Conservation (phyloP, 345 rosid species). For the Euphorbia peplus region DNA sequence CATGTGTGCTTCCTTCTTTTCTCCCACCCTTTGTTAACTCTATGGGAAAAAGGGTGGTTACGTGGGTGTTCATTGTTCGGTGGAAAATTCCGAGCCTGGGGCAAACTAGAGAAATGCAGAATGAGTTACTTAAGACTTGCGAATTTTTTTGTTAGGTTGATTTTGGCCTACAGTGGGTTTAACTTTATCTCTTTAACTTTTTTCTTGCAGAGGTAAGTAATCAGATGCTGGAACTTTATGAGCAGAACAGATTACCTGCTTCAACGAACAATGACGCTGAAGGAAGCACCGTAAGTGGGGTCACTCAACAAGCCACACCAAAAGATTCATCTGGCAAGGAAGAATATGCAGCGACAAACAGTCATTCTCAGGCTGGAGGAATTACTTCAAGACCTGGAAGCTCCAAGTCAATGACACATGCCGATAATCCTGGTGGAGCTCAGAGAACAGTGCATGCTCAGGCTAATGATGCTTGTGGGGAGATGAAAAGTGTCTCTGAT, state of each 20-base stretch:
- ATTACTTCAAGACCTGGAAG: conserved; percentile 13
- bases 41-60: not conserved
- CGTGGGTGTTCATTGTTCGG: not conserved
- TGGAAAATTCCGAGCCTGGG: not conserved
- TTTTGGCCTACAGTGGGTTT: not conserved
- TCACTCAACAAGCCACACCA: conserved; percentile 9
- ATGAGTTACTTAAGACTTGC: not conserved
- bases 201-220: conserved; percentile 30
- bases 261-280: conserved; percentile 25
- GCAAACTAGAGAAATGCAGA: not conserved
- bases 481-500: conserved; percentile 15
- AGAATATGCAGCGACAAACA: conserved; percentile 13
- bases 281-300: conserved; percentile 19
- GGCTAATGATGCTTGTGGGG: conserved; percentile 16
- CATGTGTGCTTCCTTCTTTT: not conserved
- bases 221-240: conserved; percentile 35
- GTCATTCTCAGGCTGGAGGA: conserved; percentile 14
- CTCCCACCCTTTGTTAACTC: not conserved
- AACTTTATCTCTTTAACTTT: not conserved
- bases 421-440: conserved; percentile 16
- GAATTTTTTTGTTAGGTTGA: not conserved
- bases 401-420: conserved; percentile 10
- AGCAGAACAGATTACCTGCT: conserved; percentile 25
- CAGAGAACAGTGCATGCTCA: conserved; percentile 14
- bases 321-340: conserved; percentile 25